phyloP scores from a whole-genome alignment of 2,329 filamentous ascomycete species.

The Penicillium expansum region DNA sequence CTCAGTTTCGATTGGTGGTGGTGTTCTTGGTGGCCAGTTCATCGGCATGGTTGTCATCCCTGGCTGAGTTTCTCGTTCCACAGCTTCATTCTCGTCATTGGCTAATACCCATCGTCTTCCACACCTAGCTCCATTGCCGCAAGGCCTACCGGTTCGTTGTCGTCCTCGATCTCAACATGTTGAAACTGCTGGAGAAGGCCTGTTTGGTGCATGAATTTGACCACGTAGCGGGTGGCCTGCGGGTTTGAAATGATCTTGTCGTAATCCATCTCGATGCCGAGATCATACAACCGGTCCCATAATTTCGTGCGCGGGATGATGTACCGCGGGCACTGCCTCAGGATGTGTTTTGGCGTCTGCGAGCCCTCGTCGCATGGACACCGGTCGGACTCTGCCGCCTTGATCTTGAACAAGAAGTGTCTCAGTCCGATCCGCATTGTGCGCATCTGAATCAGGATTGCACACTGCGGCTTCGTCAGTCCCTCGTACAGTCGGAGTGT shows the following conservation, averaged over 20 bases:
- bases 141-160: background rate
- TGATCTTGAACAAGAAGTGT: slow-evolving; percentile 13
- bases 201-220: background rate
- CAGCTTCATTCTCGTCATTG: background rate
- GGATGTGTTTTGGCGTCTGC: slow-evolving; percentile 5
- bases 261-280: background rate
- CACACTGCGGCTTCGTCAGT: background rate
- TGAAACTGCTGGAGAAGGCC: background rate
- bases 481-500: background rate
- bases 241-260: background rate
- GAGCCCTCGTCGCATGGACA: slow-evolving; percentile 2
- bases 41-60: background rate
- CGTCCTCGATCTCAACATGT: background rate
- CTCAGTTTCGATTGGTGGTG: background rate
- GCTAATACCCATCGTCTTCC: background rate
- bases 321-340: background rate
- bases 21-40: background rate
- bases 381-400: background rate
- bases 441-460: slow-evolving; percentile 9
- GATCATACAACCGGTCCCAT: rapidly evolving
- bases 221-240: background rate
- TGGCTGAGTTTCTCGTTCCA: background rate
- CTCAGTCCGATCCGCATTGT: slow-evolving; percentile 6
- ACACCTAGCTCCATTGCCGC: background rate
- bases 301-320: background rate